Base-by-base conservation (phyloP, 495 filamentous ascomycete genomes). In the Neurospora sp. region DNA sequence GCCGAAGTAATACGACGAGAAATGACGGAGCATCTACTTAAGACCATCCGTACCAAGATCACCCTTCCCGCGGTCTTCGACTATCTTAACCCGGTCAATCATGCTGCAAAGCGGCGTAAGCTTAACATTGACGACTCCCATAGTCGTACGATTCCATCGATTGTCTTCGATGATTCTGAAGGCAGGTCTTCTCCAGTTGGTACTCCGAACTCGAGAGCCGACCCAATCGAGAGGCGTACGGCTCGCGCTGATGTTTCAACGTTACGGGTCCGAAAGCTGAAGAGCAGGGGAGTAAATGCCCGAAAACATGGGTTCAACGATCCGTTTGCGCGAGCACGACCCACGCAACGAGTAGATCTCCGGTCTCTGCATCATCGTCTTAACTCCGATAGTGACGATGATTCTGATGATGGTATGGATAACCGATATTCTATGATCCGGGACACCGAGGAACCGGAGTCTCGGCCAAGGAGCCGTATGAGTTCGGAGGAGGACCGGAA, bases 391-490 rank as follows among this genome's bases (percentile, higher is more conserved):
- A 89, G 86, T 17, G 89, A 91, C 69, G 86, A 88, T 54, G 88
- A 90, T 73, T 85, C 85, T 3, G 85, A 86, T 40, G 84, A 85
- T 62, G 85, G 85, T 71, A 77, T 76, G 1, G 83, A 84, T 70
- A 81, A 81, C 69, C 80, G 84, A 28, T 80, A 80, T 24, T 90
- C 92, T 38, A 80, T 90, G 34, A 88, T 86, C 8, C 84, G 89
- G 69, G 92, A 96, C 76, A 93, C 90, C 0, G 93, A 95, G 78
- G 93, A 96, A 72, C 88, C 89, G 69, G 94, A 95, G 69, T 96
- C 93, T 72, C 86, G 93, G 21, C 91, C 93, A 19, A 83, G 90
- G 15, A 97, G 94, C 79, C 91, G 92, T 13, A 89, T 92, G 85
- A 92, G 90, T 76, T 89, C 89, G 38, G 89, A 86, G 42, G 88